Evolutionary conservation across 2,329 filamentous ascomycete genomes (phyloP).

Genomic region (Chaetomiaceae sp.): DNA sequence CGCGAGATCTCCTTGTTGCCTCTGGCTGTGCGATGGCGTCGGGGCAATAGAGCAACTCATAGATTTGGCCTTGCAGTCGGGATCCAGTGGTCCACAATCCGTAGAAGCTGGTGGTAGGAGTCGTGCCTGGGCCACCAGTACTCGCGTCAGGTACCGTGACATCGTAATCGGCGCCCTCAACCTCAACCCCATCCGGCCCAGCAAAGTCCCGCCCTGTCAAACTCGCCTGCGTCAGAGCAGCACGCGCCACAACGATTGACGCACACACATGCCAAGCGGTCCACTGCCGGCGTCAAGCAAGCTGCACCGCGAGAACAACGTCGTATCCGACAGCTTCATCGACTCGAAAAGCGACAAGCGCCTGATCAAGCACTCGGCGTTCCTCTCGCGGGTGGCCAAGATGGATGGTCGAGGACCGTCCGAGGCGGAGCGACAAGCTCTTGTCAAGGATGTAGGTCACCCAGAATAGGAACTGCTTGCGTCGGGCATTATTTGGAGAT

Average conservation of each 20-base stretch:
- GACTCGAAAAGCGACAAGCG: conserved; percentile 80
- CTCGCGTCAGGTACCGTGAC: conserved; percentile 40
- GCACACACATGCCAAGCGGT: no score
- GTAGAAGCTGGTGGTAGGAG: conserved; percentile 34
- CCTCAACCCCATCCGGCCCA: no score
- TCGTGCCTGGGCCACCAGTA: conserved; percentile 15
- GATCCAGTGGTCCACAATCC: conserved; percentile 50
- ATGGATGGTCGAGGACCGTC: conserved; percentile 54
- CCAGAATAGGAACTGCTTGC: conserved; percentile 38
- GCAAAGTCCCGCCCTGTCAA: no score
- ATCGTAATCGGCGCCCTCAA: conserved; percentile 52
- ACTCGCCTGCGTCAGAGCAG: no score
- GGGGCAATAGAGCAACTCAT: conserved; percentile 51
- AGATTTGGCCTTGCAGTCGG: conserved; percentile 54
- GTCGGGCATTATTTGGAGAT: conserved; percentile 30
- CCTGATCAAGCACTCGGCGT: conserved; percentile 71
- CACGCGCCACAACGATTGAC: no score
- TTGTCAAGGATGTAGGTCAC: conserved; percentile 53
- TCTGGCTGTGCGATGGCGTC: conserved; percentile 38
- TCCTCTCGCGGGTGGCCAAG: conserved; percentile 73
- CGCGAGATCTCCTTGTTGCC: conserved; percentile 35
- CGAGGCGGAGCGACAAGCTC: conserved; percentile 52
- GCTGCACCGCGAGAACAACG: conserved; percentile 47
- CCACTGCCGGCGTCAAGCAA: no score
- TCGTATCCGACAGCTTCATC: conserved; percentile 55